Conservation (phyloP, 139 green algal genomes). For the Closterium sp. region DNA sequence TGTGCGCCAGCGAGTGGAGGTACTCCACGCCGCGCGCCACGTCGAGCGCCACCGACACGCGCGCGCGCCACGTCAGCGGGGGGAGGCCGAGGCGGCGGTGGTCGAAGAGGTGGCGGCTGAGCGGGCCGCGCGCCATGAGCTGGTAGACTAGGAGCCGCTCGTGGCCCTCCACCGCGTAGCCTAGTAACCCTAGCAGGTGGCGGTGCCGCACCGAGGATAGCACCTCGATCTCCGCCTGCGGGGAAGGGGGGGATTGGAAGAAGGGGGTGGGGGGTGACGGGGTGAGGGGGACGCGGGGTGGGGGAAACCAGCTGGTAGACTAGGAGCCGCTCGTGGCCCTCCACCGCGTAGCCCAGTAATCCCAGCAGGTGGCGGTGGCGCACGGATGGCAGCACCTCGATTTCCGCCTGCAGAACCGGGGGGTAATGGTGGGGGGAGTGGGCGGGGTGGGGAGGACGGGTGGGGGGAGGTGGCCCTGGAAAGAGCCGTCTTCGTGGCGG, state of each 20-base stretch:
- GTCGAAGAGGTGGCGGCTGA: slow-evolving; percentile 34
- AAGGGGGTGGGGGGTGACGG: no score
- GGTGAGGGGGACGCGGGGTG: background rate
- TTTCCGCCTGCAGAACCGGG: slow-evolving; percentile 58
- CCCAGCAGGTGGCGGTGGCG: slow-evolving; percentile 53
- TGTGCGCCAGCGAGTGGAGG: slow-evolving; percentile 35
- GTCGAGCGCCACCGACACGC: slow-evolving; percentile 55
- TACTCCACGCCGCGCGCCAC: slow-evolving; percentile 52
- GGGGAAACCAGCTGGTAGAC: slow-evolving; percentile 49
- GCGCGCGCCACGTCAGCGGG: slow-evolving; percentile 54
- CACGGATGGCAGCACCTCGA: slow-evolving; percentile 48
- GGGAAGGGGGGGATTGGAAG: no score
- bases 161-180: slow-evolving; percentile 53
- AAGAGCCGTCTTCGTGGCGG: no score
- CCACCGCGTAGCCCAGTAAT: slow-evolving; percentile 58
- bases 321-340: slow-evolving; percentile 37
- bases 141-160: slow-evolving; percentile 48
- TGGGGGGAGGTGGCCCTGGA: no score
- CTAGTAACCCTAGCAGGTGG: slow-evolving; percentile 58
- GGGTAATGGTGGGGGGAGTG: background rate
- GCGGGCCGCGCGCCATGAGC: slow-evolving; percentile 32
- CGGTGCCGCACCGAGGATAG: slow-evolving; percentile 48
- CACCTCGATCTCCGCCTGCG: slow-evolving; percentile 55
- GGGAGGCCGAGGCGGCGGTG: background rate
- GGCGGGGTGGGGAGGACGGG: no score